Evolutionary conservation across 2,329 filamentous ascomycete genomes (phyloP).

Genomic region (Trichoderma aggressivum): DNA sequence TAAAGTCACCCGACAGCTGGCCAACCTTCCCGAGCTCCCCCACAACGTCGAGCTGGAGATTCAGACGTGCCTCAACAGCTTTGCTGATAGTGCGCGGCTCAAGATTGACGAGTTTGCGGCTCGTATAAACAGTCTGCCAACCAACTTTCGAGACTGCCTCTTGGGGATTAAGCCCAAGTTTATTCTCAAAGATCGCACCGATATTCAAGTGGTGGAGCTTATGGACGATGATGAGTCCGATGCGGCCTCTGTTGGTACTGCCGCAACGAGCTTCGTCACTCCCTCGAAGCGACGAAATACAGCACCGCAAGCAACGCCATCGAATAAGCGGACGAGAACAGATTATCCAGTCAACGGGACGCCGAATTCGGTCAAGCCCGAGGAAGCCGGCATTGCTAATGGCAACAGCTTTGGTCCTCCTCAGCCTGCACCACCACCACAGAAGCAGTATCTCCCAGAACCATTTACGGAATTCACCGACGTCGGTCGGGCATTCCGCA

Average conservation of each 20-base stretch:
- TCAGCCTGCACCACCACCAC: constrained; percentile 12
- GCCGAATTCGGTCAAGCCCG: constrained; percentile 35
- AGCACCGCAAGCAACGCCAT: constrained; percentile 31
- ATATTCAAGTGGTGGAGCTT: constrained; percentile 38
- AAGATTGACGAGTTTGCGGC: constrained; percentile 47
- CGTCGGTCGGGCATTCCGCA: constrained; percentile 42
- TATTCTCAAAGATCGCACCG: constrained; percentile 38
- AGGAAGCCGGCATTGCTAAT: constrained; percentile 31
- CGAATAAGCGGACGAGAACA: constrained; percentile 31
- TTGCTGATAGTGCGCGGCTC: constrained; percentile 53
- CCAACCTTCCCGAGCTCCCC: constrained; percentile 62
- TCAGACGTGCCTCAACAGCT: constrained; percentile 53
- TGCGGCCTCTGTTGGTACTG: constrained; percentile 25
- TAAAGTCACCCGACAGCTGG: constrained; percentile 53
- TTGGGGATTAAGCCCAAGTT: constrained; percentile 47
- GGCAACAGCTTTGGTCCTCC: constrained; percentile 21
- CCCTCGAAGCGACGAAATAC: constrained; percentile 31
- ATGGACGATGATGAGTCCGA: constrained; percentile 38
- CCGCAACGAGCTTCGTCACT: constrained; percentile 25
- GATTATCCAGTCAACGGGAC: constrained; percentile 21
- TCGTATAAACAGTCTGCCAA: constrained; percentile 45
- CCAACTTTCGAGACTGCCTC: constrained; percentile 49
- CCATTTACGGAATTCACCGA: constrained; percentile 41
- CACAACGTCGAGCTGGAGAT: constrained; percentile 66
- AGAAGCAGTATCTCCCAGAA: constrained; percentile 26